Conservation (phyloP, 2,329 filamentous ascomycete species). For the Chalaropsis ovoidea region DNA sequence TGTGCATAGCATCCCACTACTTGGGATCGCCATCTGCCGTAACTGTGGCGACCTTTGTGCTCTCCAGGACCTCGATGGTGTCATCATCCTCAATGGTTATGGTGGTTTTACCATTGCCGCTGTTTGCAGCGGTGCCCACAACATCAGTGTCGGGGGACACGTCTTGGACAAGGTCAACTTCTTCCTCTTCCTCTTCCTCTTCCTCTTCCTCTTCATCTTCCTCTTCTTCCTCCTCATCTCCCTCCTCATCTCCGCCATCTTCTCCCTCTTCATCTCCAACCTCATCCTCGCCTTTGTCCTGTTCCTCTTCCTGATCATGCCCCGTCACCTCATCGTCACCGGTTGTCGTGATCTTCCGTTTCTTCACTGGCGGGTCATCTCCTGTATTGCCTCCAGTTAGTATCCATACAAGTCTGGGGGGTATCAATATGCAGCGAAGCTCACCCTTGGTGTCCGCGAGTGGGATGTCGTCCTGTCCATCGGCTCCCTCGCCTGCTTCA, state of each 20-base stretch:
- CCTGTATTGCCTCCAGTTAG: conserved; percentile 30
- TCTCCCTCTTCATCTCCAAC: conserved; percentile 28
- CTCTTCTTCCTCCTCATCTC: conserved; percentile 28
- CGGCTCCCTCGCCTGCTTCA: conserved; percentile 32
- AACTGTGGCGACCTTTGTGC: too few relatives aligned
- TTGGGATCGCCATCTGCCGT: too few relatives aligned
- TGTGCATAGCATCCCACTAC: too few relatives aligned
- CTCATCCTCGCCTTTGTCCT: conserved; percentile 28
- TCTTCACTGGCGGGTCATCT: conserved; percentile 40
- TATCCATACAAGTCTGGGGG: neutral
- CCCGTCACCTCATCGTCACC: conserved; percentile 29
- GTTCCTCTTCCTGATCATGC: conserved; percentile 27
- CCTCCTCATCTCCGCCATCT: conserved; percentile 27
- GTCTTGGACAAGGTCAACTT: too few relatives aligned
- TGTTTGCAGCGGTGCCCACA: too few relatives aligned
- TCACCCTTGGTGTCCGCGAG: conserved; percentile 20
- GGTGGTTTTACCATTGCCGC: too few relatives aligned
- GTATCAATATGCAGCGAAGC: neutral
- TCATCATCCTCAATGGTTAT: too few relatives aligned
- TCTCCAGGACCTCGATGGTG: too few relatives aligned
- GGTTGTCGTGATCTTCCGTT: conserved; percentile 38
- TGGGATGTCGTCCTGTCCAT: conserved; percentile 28
- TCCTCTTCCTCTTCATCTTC: conserved; percentile 17
- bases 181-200: neutral
- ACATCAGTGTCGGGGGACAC: too few relatives aligned